Evolutionary conservation across 352 stramenopile genomes (phyloP).

Genomic region (Pythium angustatum): DNA sequence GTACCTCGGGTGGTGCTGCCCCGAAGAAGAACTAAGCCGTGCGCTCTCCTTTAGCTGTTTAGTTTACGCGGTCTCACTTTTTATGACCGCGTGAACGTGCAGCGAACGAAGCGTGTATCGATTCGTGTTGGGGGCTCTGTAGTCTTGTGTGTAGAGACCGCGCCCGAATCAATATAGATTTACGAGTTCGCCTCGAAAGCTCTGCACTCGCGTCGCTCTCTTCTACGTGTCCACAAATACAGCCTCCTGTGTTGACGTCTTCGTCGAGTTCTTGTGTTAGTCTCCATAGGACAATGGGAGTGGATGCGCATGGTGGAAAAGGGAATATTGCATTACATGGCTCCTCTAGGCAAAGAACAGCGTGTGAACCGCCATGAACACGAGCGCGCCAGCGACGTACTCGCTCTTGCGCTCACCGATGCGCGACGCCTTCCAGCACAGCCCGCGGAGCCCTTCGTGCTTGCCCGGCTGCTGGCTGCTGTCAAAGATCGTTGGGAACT

Average conservation of each 20-base stretch:
- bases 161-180: slow-evolving; percentile 35
- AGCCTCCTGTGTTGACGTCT: too few relatives aligned
- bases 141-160: slow-evolving; percentile 12
- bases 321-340: too few relatives aligned
- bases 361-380: slow-evolving; percentile 91
- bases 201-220: not conserved
- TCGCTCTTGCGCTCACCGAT: slow-evolving; percentile 92
- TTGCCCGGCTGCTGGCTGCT: slow-evolving; percentile 75
- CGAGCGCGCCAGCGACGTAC: slow-evolving; percentile 80
- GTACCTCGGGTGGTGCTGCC: slow-evolving; percentile 82
- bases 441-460: slow-evolving; percentile 83
- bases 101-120: slow-evolving; percentile 18
- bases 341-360: slow-evolving; percentile 79
- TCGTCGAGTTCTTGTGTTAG: too few relatives aligned
- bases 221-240: too few relatives aligned
- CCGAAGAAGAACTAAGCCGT: slow-evolving; percentile 65
- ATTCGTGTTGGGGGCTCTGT: slow-evolving; percentile 21
- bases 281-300: too few relatives aligned
- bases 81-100: not conserved
- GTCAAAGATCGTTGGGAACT: slow-evolving; percentile 96
- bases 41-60: not conserved
- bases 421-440: slow-evolving; percentile 92
- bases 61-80: not conserved
- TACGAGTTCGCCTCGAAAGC: slow-evolving; percentile 14
- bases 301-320: too few relatives aligned